Evolutionary conservation across 495 filamentous ascomycete species (phyloP).

Genomic region (Astrothelium subdiscretum): DNA sequence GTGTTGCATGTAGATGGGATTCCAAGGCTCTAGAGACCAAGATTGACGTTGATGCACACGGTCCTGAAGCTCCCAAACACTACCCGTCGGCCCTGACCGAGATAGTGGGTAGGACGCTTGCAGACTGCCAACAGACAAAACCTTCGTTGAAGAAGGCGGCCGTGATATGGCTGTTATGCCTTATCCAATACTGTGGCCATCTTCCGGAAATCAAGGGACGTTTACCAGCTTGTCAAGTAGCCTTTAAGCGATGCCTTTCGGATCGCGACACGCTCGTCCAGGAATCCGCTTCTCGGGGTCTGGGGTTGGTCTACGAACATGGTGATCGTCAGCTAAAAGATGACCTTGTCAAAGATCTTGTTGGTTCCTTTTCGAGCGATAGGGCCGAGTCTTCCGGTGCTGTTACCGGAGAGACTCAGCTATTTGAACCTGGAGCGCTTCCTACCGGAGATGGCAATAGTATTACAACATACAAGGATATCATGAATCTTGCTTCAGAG

Average conservation of each 20-base stretch:
- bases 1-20: slow-evolving; percentile 67
- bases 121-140: slow-evolving; percentile 68
- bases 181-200: slow-evolving; percentile 86
- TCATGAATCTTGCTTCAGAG: slow-evolving; percentile 84
- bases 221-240: slow-evolving; percentile 67
- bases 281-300: slow-evolving; percentile 82
- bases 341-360: slow-evolving; percentile 73
- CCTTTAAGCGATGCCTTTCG: slow-evolving; percentile 76
- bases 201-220: slow-evolving; percentile 55
- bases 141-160: slow-evolving; percentile 79
- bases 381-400: slow-evolving; percentile 57
- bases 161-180: slow-evolving; percentile 81
- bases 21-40: slow-evolving; percentile 48
- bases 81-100: slow-evolving; percentile 35
- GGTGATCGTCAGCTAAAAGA: slow-evolving; percentile 70
- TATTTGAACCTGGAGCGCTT: slow-evolving; percentile 88
- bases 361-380: slow-evolving; percentile 72
- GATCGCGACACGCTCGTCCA: slow-evolving; percentile 89
- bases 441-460: slow-evolving; percentile 74
- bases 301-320: slow-evolving; percentile 84
- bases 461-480: slow-evolving; percentile 89
- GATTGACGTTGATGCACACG: slow-evolving; percentile 46
- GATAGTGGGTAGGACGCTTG: slow-evolving; percentile 55
- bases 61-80: slow-evolving; percentile 23
- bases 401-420: slow-evolving; percentile 75